Evolutionary conservation across 2,329 filamentous ascomycete genomes (phyloP), one percentile per base, ranked within the genome.

Genomic region (Pestalotiopsis sp.): DNA sequence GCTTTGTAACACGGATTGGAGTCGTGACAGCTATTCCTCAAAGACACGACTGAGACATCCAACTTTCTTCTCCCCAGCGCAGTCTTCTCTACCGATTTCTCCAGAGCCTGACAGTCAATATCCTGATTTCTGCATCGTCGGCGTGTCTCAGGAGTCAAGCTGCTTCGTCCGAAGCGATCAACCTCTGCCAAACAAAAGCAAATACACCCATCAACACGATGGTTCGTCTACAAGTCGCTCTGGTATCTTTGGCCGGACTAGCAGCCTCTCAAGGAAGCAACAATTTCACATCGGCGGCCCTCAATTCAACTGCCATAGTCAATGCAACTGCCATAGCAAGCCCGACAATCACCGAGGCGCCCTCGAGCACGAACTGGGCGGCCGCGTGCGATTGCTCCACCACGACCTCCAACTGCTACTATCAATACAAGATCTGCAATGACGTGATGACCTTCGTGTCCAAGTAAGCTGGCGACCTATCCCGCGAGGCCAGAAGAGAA

Each of bases 371-470:
- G n/a, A 12, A 36, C 11, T 23, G 14, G 38, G 61, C 27, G 23
- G 36, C 31, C 9, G 31, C 31, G 38, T 27, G 23, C 25, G 23
- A 59, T 4, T 59, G 57, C 57, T 27, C 23, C 27, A 59, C 57
- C 25, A 59, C 57, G 5, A 27, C n/a, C 27, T 59, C 57, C 14
- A 59, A 59, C 4, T 59, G 57, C 23, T 59, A 59, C 57, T 59
- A 59, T 36, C 57, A 59, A 59, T 59, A 59, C 57, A 59, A 59
- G 25, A 59, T 36, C 23, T 59, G 57, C 12, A 59, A 59, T 11
- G 57, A 59, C 25, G 57, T 59, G 20, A 59, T 59, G 57, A 59
- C 57, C 14, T 59, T 59, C 23, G 57, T 59, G 23, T 59, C 57
- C 57, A 59, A 59, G 57, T 59, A 59, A 23, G 57, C 14, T 59